Conservation (phyloP, 768 basidiomycete species). For the Termitomyces titanicus region DNA sequence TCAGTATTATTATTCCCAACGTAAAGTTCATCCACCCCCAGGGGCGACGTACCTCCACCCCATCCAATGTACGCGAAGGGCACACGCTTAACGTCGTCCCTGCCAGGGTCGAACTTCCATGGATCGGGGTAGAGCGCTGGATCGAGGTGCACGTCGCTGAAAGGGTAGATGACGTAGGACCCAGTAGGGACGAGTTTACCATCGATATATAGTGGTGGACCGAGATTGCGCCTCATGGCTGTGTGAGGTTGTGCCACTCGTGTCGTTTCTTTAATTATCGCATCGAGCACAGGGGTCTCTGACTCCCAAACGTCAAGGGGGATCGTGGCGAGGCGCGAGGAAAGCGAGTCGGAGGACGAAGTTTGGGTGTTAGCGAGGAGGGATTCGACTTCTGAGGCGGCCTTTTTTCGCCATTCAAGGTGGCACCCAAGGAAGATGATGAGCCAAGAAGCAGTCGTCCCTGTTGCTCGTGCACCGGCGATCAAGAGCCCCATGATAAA, state of each 20-base stretch:
- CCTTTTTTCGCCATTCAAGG: constrained; percentile 60
- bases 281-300: constrained; percentile 66
- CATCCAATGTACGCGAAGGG: constrained; percentile 70
- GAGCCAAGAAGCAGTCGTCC: constrained; percentile 77
- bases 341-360: constrained; percentile 28
- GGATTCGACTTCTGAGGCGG: constrained; percentile 53
- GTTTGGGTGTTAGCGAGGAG: constrained; percentile 41
- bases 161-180: constrained; percentile 75
- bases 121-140: constrained; percentile 70
- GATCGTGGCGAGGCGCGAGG: constrained; percentile 50
- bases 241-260: constrained; percentile 77
- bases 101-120: constrained; percentile 71
- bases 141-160: constrained; percentile 76
- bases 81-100: constrained; percentile 39
- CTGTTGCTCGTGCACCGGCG: constrained; percentile 78
- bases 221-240: constrained; percentile 78
- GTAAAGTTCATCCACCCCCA: constrained; percentile 4
- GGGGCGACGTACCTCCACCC: constrained; percentile 64
- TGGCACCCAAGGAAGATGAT: constrained; percentile 69
- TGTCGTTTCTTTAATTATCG: constrained; percentile 72
- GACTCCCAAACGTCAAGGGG: constrained; percentile 70
- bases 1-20: constrained; percentile 7
- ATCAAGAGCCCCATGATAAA: constrained; percentile 82
- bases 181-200: constrained; percentile 69
- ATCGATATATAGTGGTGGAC: constrained; percentile 67